Evolutionary conservation across 2,329 filamentous ascomycete species (phyloP), one percentile per base, ranked within the genome.

Genomic region (Didymosphaeria variabile): DNA sequence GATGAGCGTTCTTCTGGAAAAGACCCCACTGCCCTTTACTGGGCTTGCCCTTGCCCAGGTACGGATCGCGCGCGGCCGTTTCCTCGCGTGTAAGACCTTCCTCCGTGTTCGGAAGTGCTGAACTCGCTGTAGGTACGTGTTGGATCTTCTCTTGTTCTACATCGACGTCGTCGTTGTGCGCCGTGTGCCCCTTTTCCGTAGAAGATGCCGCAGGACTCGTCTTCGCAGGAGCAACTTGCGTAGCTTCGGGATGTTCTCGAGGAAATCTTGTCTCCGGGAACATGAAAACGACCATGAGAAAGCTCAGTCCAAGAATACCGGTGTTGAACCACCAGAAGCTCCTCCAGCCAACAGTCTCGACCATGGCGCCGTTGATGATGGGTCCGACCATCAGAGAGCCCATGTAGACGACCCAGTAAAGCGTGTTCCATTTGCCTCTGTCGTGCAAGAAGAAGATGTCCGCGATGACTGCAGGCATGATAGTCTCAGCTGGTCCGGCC

Each of bases 251-350:
- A 55, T 82, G 78, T 3, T 64, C 60, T 13, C 87, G 84, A 58
- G 85, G 82, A 77, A 83, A 90, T 63, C 85, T 85, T 0, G 88
- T 90, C 71, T 90, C 88, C 0, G 88, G 88, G 67, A 89, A 89
- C 67, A 86, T 79, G 69, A 88, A 86, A 31, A 89, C 72, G 36
- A 84, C 80, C 69, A 86, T 78, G 5, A 88, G 32, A 23, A 85
- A 75, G 0, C 82, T 82, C 3, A 85, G 68, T 1, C 77, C 83
- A 2, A 87, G 74, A 1, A 90, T 54, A 1, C 72, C 88, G 2
- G 86, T 84, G 64, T 89, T 89, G 63, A 90, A 79, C 87, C 87
- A 90, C 85, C 87, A 90, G 72, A 90, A 90, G 68, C 79, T 87
- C 29, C 86, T 79, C 85, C 86, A 89, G 51, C 87, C 87, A 4